A percentile compares a stretch with the other conserved stretches of the same genome.
phyloP scores from a whole-genome alignment of 345 rosid species.

The Eutrema yunnanense region DNA sequence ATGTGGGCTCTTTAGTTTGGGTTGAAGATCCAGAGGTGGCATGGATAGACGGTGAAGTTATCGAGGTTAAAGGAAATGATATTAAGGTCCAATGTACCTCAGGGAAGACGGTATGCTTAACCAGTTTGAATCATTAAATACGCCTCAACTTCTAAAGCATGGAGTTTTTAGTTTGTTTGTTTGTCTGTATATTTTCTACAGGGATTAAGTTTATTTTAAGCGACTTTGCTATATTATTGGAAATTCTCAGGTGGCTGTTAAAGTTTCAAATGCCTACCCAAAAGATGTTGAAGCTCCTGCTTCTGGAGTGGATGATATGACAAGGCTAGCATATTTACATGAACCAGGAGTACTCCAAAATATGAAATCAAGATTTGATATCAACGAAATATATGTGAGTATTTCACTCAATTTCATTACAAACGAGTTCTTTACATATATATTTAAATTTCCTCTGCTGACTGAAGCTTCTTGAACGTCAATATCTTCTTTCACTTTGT shows the following conservation, averaged over 20 bases:
- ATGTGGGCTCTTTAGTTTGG: slow-evolving; percentile 83
- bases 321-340: slow-evolving; percentile 90
- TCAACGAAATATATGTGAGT: slow-evolving; percentile 92
- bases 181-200: neutral
- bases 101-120: slow-evolving; percentile 65
- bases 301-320: slow-evolving; percentile 98
- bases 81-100: slow-evolving; percentile 81
- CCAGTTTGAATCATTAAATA: neutral
- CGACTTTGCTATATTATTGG: neutral
- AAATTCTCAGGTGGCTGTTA: slow-evolving; percentile 49
- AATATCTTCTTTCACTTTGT: neutral
- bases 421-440: neutral
- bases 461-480: slow-evolving; percentile 1
- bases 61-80: slow-evolving; percentile 56
- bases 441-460: neutral
- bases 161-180: neutral
- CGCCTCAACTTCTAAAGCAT: neutral
- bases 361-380: slow-evolving; percentile 88
- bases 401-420: neutral
- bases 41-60: slow-evolving; percentile 90
- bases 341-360: slow-evolving; percentile 97
- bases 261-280: slow-evolving; percentile 68
- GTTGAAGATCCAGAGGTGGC: slow-evolving; percentile 78
- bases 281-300: slow-evolving; percentile 86
- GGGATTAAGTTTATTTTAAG: neutral